Percentiles rank a stretch among this genome's conserved stretches.
Conservation (phyloP, 2,329 filamentous ascomycete genomes). For the Parafenestella ontariensis region DNA sequence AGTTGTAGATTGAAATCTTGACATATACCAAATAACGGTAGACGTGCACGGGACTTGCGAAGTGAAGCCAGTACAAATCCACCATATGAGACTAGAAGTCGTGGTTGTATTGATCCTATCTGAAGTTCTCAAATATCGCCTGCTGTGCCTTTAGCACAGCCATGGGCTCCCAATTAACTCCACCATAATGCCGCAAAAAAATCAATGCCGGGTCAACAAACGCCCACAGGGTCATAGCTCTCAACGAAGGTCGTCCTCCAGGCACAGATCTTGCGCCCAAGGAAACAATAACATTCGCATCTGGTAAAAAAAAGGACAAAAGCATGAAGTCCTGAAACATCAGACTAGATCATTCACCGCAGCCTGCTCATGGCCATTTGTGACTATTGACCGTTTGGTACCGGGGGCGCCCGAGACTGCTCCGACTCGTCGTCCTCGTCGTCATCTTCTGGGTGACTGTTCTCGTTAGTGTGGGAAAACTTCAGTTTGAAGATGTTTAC, state of each 20-base stretch:
- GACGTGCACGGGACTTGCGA: not conserved
- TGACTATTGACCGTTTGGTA: slow-evolving; percentile 31
- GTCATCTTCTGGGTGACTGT: slow-evolving; percentile 30
- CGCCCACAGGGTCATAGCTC: not conserved
- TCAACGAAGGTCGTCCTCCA: not conserved
- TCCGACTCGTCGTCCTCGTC: slow-evolving; percentile 34
- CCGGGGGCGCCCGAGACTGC: slow-evolving; percentile 10
- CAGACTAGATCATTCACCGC: not conserved
- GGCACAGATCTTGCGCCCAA: not conserved
- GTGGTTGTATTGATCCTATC: not conserved
- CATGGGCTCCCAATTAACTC: slow-evolving; percentile 9
- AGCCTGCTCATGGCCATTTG: slow-evolving; percentile 10
- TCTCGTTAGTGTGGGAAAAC: slow-evolving; percentile 5
- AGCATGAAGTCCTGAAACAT: not conserved
- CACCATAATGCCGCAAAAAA: slow-evolving; percentile 20
- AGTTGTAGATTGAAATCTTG: too few relatives aligned
- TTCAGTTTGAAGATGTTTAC: slow-evolving; percentile 2
- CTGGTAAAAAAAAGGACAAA: not conserved
- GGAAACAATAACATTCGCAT: not conserved
- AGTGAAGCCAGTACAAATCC: not conserved
- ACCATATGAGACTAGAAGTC: not conserved
- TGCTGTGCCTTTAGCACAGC: not conserved
- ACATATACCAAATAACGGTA: too few relatives aligned
- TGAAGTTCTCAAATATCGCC: not conserved
- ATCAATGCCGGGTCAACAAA: not conserved